Evolutionary conservation across 805 yeast genomes (phyloP).

Genomic region (Candida schatavii): DNA sequence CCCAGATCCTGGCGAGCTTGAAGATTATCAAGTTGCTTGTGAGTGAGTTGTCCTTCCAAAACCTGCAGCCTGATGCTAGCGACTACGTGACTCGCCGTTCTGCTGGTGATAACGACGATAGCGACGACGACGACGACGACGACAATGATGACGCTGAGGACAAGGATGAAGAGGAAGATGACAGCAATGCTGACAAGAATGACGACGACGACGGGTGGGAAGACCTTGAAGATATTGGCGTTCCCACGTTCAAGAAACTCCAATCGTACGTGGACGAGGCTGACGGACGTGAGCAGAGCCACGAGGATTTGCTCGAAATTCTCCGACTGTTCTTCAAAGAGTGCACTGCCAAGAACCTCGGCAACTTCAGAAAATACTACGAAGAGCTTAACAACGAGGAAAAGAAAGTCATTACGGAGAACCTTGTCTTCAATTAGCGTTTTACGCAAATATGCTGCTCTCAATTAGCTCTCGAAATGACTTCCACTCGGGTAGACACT

Average conservation of each 20-base stretch:
- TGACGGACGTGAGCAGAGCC: slow-evolving; percentile 26
- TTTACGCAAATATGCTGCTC: too few relatives aligned
- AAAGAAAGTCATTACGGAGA: slow-evolving; percentile 50
- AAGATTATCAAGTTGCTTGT: slow-evolving; percentile 73
- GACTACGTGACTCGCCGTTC: too few relatives aligned
- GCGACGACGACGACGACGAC: too few relatives aligned
- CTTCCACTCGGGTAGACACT: too few relatives aligned
- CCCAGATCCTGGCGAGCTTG: slow-evolving; percentile 62
- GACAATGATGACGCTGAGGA: too few relatives aligned
- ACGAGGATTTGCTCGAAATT: slow-evolving; percentile 36
- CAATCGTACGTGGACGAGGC: slow-evolving; percentile 52
- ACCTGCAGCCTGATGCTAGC: slow-evolving; percentile 45
- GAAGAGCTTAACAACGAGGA: slow-evolving; percentile 50
- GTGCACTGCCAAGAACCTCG: slow-evolving; percentile 47
- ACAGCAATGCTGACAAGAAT: slow-evolving; percentile 41
- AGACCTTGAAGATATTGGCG: slow-evolving; percentile 66
- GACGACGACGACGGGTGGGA: slow-evolving; percentile 68
- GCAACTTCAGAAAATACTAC: slow-evolving; percentile 53
- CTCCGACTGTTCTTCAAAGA: slow-evolving; percentile 55
- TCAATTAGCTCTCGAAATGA: too few relatives aligned
- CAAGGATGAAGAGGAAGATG: slow-evolving; percentile 13
- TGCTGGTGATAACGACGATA: too few relatives aligned
- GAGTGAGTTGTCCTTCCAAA: slow-evolving; percentile 66
- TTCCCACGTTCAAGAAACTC: slow-evolving; percentile 60
- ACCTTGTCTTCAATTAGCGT: slow-evolving; percentile 34